Evolutionary conservation across 2,329 filamentous ascomycete genomes (phyloP), one percentile per base, ranked within the genome.

Genomic region (Botrytis squamosa): DNA sequence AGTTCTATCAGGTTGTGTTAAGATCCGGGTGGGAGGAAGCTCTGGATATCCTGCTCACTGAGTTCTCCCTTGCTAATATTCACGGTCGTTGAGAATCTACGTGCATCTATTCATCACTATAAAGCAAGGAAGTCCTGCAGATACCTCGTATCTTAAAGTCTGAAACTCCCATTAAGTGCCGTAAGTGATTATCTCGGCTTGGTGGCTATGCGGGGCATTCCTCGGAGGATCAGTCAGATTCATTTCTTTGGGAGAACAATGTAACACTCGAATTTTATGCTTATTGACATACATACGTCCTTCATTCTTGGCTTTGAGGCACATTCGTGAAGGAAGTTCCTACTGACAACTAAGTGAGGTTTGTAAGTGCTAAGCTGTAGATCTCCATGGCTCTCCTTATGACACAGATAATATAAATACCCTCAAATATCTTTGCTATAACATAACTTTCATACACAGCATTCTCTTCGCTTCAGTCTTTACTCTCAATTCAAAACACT

Each of bases 81-180:
- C 6, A 38, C 3, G 0, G 3, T n/a, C 6, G 0, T 18, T 44
- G 9, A 25, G 9, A 36, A 20, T 3, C 1, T n/a, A 8, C 44
- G 25, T 9, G n/a, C 29, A 44, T 64, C 49, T 29, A 29, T 40
- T 44, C 65, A 38, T 38, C 16, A 20, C 36, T 29, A 8, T n/a
- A 20, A n/a, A 0, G 1, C 29, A 4, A 40, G 22, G 10, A 55
- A 67, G 5, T 29, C 33, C 7, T 4, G 44, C 29, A 14, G 44
- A 38, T n/a, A 40, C 25, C 25, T 52, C 12, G 49, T n/a, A 55
- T 40, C 16, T 14, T 1, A n/a, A n/a, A 40, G 3, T 29, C n/a
- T 52, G 44, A 38, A 52, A 33, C 36, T 7, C 16, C 44, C 12
- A 29, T n/a, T 18, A 29, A 40, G 49, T n/a, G 7, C 44, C 25